These are phyloP conservation scores for Monosporascus sp. DNA, from an alignment of 2,329 filamentous ascomycete genomes.

Conservation along the genomic window DNA sequence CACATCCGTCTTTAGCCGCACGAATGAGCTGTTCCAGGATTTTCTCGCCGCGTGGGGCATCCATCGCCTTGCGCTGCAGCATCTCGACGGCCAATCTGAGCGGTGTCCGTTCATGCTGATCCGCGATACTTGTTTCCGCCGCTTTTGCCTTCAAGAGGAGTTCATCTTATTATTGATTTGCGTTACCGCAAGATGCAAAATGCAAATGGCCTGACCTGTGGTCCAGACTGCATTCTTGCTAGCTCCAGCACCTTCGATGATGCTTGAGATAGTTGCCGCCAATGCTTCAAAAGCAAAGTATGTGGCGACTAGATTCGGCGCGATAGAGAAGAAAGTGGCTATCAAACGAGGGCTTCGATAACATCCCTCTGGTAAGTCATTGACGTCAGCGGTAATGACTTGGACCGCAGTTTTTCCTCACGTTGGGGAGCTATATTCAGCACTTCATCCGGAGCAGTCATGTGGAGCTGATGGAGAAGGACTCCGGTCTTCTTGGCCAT, in stretches of 20 bases:
- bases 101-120: no score
- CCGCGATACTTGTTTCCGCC: no score
- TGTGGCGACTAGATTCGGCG: constrained; percentile 13
- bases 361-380: constrained; percentile 11
- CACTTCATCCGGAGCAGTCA: no score
- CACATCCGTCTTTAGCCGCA: no score
- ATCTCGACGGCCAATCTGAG: no score
- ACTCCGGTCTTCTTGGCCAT: no score
- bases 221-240: constrained; percentile 8
- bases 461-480: no score
- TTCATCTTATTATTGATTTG: no score
- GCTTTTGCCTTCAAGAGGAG: no score
- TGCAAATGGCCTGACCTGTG: constrained; percentile 9
- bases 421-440: neutral
- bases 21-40: no score
- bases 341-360: constrained; percentile 11
- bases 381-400: constrained; percentile 11
- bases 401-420: constrained; percentile 12
- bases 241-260: constrained; percentile 6
- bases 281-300: constrained; percentile 14
- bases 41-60: no score
- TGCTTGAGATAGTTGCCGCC: constrained; percentile 9
- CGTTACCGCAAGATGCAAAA: neutral
- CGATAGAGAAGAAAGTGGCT: constrained; percentile 11
- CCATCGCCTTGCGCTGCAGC: no score